Conservation (phyloP, 371 early-diverging fungal species). For the Mycotypha africana region DNA sequence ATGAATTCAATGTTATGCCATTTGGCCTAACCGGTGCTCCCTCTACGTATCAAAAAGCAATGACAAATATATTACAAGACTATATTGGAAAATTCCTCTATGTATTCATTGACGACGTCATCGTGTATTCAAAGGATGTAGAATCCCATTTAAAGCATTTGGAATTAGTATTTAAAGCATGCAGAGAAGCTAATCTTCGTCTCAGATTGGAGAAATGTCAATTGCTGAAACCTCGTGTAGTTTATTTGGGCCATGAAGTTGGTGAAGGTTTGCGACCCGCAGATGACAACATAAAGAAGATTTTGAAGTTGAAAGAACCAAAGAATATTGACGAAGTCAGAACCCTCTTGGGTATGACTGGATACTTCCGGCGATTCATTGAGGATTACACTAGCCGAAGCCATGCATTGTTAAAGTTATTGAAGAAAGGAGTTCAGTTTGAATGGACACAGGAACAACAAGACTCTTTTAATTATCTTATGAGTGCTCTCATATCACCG, state of each 20-base stretch:
- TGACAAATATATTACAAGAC: constrained; percentile 16
- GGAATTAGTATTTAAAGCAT: constrained; percentile 17
- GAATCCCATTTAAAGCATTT: constrained; percentile 13
- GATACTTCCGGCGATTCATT: constrained; percentile 33
- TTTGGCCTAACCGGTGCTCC: constrained; percentile 37
- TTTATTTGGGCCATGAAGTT: constrained; percentile 34
- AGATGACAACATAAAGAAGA: constrained; percentile 6
- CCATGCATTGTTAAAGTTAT: constrained; percentile 5
- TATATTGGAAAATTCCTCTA: constrained; percentile 21
- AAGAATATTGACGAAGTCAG: constrained; percentile 13
- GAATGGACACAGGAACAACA: constrained; percentile 16
- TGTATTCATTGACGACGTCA: constrained; percentile 46
- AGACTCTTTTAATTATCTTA: constrained; percentile 17
- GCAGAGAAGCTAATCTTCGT: constrained; percentile 31
- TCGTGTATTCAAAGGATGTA: too few species aligned
- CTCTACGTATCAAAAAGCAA: too few species aligned
- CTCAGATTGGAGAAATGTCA: constrained; percentile 37
- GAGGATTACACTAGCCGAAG: constrained; percentile 9
- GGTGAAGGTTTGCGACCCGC: constrained; percentile 15
- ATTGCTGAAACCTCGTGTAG: constrained; percentile 14
- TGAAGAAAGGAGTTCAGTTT: constrained; percentile 6
- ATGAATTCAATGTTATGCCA: constrained; percentile 43
- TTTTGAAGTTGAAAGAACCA: constrained; percentile 4
- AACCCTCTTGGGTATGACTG: constrained; percentile 23
- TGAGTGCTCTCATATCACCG: constrained; percentile 3